Evolutionary conservation across 2,329 filamentous ascomycete species (phyloP).

Genomic region (Knufia petricola): DNA sequence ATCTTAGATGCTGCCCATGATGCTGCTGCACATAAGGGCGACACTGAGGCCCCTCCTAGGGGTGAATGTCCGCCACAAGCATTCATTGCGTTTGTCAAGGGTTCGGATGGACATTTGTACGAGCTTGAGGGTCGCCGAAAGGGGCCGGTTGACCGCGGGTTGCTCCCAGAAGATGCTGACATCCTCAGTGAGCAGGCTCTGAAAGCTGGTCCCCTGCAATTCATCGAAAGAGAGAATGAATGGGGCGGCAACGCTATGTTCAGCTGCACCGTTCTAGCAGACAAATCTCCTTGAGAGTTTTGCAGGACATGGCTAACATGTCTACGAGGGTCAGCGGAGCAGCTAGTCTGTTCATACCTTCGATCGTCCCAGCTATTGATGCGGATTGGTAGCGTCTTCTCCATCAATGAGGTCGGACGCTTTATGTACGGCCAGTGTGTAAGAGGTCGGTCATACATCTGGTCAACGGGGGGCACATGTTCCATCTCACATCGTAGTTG

Average conservation of each 20-base stretch:
- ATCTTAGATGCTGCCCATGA: slow-evolving; percentile 21
- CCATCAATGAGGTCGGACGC: too few relatives aligned
- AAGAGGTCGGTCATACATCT: too few relatives aligned
- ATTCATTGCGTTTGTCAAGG: slow-evolving; percentile 30
- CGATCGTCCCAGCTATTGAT: too few relatives aligned
- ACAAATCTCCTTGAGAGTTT: neutral
- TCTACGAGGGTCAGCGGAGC: too few relatives aligned
- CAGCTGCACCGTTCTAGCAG: slow-evolving; percentile 20
- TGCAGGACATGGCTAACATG: too few relatives aligned
- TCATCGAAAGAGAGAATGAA: slow-evolving; percentile 21
- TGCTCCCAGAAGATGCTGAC: slow-evolving; percentile 25
- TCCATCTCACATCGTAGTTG: too few relatives aligned
- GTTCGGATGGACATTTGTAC: slow-evolving; percentile 27
- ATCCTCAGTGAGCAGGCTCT: slow-evolving; percentile 25
- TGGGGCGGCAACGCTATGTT: slow-evolving; percentile 15
- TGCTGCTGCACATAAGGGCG: slow-evolving; percentile 21
- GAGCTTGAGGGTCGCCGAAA: slow-evolving; percentile 28
- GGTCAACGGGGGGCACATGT: too few relatives aligned
- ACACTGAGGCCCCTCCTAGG: slow-evolving; percentile 20
- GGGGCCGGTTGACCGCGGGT: slow-evolving; percentile 26
- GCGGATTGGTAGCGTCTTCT: too few relatives aligned
- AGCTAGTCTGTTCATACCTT: too few relatives aligned
- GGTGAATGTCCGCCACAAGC: slow-evolving; percentile 20
- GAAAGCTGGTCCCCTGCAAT: slow-evolving; percentile 23
- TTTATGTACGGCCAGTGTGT: too few relatives aligned